Evolutionary conservation across 1,284 basidiomycete genomes (phyloP), one percentile per base, ranked within the genome.

Genomic region (Pseudozyma tsukubaensis): DNA sequence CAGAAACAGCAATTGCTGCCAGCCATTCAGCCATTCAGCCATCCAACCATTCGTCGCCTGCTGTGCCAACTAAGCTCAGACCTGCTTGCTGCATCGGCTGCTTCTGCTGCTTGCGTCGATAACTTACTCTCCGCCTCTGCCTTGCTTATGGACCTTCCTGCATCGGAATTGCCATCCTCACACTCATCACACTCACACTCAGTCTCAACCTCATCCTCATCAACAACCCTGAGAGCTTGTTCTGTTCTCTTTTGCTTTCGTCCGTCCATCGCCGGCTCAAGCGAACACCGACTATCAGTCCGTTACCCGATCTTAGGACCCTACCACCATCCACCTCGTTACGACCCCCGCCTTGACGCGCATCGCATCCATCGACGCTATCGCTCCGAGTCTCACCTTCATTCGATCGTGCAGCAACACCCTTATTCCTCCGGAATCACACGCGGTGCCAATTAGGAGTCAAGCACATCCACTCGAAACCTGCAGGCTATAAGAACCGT

Each of bases 101-200:
- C 24, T 29, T 29, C 24, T 29, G 24, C 24, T 29, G 24, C 24
- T 29, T 29, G 24, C 24, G 24, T 29, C 24, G 24, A 29, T 29
- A 29, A 29, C 24, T 29, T 29, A 29, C 24, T 29, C 24, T 29
- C 24, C 6, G 24, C 24, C 24, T 36, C 24, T 29, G 24, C 24
- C 24, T 36, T 35, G 34, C 24, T 29, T 29, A 29, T 29, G 39
- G 49, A 59, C 57, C 49, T 59, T 59, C 49, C 39, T 35, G 42
- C 34, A 59, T 59, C 57, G 40, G 57, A 50, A 59, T 59, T 29
- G 24, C 59, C 44, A 61, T 55, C 50, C 59, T 42, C 39, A 37
- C 11, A 36, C 18, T 51, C 37, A 18, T 43, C 34, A 29, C 24
- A 29, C 24, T 29, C 24, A 29, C 24, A 29, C 24, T 29, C 24